Conservation (phyloP, 345 rosid species). For the Bruguiera gymnorhiza region DNA sequence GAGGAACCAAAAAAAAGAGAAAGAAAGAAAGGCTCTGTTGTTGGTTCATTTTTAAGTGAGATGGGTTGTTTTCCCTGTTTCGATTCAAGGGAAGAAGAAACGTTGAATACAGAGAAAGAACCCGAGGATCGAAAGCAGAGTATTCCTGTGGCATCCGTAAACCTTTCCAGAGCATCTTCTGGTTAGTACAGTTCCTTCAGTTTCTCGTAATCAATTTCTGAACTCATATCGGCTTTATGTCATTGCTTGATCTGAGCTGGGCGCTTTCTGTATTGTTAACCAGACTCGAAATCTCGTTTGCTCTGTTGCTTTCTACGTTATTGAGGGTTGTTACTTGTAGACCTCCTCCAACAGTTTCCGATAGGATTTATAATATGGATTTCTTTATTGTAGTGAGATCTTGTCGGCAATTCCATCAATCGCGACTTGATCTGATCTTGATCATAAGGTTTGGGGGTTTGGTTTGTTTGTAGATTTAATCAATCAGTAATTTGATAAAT, state of each 20-base stretch:
- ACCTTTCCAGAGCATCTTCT: conserved; percentile 65
- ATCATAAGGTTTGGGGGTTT: conserved; percentile 7
- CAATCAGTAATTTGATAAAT: not conserved
- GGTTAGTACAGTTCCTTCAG: conserved; percentile 39
- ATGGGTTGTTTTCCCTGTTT: conserved; percentile 98
- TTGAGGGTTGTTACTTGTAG: conserved; percentile 15
- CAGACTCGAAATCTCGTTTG: conserved; percentile 12
- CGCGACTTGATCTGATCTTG: conserved; percentile 32
- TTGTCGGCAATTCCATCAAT: conserved; percentile 30
- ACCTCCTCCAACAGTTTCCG: conserved; percentile 19
- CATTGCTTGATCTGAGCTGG: conserved; percentile 48
- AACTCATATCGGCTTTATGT: not conserved
- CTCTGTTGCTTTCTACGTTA: not conserved
- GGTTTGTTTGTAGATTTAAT: not conserved
- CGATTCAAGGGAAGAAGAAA: conserved; percentile 83
- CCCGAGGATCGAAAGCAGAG: conserved; percentile 49
- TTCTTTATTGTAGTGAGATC: conserved; percentile 26
- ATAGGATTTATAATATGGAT: conserved; percentile 5
- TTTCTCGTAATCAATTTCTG: conserved; percentile 8
- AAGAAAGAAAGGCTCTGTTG: not conserved
- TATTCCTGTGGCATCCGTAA: conserved; percentile 50
- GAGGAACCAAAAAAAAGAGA: not conserved
- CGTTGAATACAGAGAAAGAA: conserved; percentile 56
- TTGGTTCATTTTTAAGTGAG: conserved; percentile 23
- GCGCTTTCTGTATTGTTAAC: conserved; percentile 6